Conservation (phyloP, 495 filamentous ascomycete species). For the Pseudoneurospora amorphoporcata region DNA sequence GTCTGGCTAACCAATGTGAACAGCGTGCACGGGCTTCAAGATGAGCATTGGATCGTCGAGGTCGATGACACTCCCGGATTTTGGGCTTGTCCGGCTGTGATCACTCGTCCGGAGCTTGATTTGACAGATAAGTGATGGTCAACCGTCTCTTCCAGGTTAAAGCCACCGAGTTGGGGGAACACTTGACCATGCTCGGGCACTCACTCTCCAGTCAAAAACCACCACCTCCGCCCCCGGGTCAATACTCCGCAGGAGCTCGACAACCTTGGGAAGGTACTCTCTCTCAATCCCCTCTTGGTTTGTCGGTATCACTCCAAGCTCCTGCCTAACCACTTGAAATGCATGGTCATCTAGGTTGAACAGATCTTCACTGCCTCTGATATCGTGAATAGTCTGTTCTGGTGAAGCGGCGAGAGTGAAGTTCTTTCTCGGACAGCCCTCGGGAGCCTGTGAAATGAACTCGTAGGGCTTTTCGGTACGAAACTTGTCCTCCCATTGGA, state of each 20-base stretch:
- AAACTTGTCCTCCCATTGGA: slow-evolving; percentile 1
- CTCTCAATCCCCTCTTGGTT: background rate
- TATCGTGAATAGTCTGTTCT: background rate
- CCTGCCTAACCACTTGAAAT: background rate
- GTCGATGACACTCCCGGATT: background rate
- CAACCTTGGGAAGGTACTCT: background rate
- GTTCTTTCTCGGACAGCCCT: background rate
- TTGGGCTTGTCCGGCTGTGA: background rate
- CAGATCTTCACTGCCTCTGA: background rate
- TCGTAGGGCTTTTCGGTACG: background rate
- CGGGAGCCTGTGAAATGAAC: background rate
- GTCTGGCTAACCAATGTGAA: slow-evolving; percentile 1
- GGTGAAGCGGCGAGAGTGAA: background rate
- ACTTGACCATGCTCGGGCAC: background rate
- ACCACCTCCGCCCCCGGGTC: background rate
- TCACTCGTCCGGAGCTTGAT: slow-evolving; percentile 2
- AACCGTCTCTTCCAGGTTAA: background rate
- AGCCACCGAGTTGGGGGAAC: background rate
- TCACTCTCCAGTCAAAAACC: slow-evolving; percentile 1
- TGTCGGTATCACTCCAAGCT: background rate
- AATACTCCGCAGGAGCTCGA: background rate
- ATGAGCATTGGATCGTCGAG: background rate
- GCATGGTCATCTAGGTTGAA: background rate
- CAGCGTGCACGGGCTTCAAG: background rate
- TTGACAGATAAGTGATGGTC: background rate